A percentile compares a stretch with the other conserved stretches of the same genome.
phyloP scores from a whole-genome alignment of 1,284 basidiomycete species.

The Cryptococcus sp. region DNA sequence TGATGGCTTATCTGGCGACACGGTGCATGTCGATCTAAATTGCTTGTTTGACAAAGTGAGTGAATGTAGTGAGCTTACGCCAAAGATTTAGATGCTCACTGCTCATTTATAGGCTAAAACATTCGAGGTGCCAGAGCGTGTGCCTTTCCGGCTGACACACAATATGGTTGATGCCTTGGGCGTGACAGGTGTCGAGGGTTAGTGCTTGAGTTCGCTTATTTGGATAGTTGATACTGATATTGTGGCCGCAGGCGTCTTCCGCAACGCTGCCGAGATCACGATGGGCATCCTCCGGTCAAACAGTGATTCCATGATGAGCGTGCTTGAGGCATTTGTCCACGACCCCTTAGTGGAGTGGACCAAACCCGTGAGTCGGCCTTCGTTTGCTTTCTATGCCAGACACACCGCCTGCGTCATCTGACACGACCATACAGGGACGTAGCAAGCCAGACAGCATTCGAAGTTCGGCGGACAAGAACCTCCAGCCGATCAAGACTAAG shows the following conservation, averaged over 20 bases:
- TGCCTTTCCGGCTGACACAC: slow-evolving; percentile 93
- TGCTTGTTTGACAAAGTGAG: slow-evolving; percentile 91
- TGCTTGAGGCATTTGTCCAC: slow-evolving; percentile 95
- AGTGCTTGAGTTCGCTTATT: slow-evolving; percentile 12
- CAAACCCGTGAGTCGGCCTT: slow-evolving; percentile 54
- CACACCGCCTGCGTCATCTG: slow-evolving; percentile 18
- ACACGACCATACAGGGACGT: slow-evolving; percentile 16
- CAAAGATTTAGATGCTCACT: background rate
- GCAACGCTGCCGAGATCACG: slow-evolving; percentile 88
- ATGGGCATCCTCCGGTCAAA: slow-evolving; percentile 84
- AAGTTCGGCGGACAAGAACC: slow-evolving; percentile 65
- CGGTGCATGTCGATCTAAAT: slow-evolving; percentile 97
- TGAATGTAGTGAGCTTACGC: background rate
- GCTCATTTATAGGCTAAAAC: slow-evolving; percentile 63
- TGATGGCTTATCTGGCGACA: slow-evolving; percentile 82
- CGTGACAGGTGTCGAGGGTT: slow-evolving; percentile 88
- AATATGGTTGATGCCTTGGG: slow-evolving; percentile 93
- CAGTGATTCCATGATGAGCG: slow-evolving; percentile 91
- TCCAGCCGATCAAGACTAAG: slow-evolving; percentile 78
- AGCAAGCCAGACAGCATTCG: slow-evolving; percentile 50
- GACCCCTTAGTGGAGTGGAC: slow-evolving; percentile 98
- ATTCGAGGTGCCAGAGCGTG: slow-evolving; percentile 85
- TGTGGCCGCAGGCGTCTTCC: slow-evolving; percentile 68
- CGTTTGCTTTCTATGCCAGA: background rate
- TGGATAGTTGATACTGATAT: background rate